phyloP scores from a whole-genome alignment of 495 filamentous ascomycete species.

The Aspergillus affinis region DNA sequence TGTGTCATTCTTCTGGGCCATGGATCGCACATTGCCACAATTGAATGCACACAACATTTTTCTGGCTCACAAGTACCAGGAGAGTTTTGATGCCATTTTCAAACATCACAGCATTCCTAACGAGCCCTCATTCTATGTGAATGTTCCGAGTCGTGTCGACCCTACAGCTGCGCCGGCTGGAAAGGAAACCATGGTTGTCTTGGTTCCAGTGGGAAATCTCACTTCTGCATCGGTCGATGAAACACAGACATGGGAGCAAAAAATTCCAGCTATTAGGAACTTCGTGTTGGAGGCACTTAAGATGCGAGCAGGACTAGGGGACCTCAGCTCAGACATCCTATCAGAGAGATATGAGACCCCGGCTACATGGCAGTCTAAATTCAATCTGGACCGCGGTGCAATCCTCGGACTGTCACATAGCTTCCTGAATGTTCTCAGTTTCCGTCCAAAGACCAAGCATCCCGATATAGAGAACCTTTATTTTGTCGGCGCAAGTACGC shows the following conservation, averaged over 20 bases:
- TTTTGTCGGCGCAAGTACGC: conserved; percentile 70
- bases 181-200: conserved; percentile 60
- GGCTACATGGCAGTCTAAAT: conserved; percentile 55
- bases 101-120: conserved; percentile 59
- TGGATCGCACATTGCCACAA: conserved; percentile 54
- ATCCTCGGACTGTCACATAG: conserved; percentile 66
- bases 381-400: conserved; percentile 70
- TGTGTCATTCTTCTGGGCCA: conserved; percentile 73
- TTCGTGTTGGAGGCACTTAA: conserved; percentile 56
- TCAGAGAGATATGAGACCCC: conserved; percentile 64
- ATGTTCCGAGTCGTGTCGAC: conserved; percentile 66
- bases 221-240: conserved; percentile 39
- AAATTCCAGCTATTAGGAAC: conserved; percentile 50
- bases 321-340: conserved; percentile 44
- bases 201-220: conserved; percentile 70
- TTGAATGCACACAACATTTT: conserved; percentile 71
- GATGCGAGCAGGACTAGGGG: conserved; percentile 48
- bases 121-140: conserved; percentile 71
- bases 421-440: conserved; percentile 71
- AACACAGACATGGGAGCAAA: conserved; percentile 45
- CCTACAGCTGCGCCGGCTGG: conserved; percentile 59
- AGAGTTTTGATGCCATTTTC: conserved; percentile 73
- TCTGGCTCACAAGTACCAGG: conserved; percentile 65
- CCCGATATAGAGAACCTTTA: conserved; percentile 48
- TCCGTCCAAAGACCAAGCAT: conserved; percentile 60